A percentile compares a stretch with the other conserved stretches of the same genome.
These are phyloP conservation scores for Apiotrichum sp. DNA, from an alignment of 1,284 basidiomycete species.

Conservation along the genomic window DNA sequence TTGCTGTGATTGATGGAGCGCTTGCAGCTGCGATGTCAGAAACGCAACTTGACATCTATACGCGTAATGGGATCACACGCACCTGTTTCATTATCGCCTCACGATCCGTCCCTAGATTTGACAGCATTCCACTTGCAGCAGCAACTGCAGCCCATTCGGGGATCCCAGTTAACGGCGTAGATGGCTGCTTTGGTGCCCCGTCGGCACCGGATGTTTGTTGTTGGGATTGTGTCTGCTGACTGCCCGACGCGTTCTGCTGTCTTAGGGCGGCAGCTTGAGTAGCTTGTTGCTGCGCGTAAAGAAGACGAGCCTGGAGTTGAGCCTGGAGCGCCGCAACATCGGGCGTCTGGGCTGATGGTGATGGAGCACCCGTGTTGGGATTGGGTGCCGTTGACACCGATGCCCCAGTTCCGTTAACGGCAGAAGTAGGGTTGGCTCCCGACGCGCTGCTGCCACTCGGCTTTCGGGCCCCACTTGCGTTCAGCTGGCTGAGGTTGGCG, in stretches of 20 bases:
- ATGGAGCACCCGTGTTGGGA: not conserved
- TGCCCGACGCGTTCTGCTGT: not conserved
- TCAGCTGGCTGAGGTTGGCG: constrained; percentile 5
- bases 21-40: constrained; percentile 24
- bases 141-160: constrained; percentile 14
- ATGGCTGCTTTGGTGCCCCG: not conserved
- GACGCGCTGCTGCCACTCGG: not conserved
- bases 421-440: not conserved
- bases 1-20: constrained; percentile 27
- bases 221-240: constrained; percentile 6
- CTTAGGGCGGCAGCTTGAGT: constrained; percentile 10
- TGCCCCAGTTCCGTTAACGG: not conserved
- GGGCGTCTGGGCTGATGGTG: not conserved
- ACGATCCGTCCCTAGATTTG: constrained; percentile 23
- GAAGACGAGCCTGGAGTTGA: constrained; percentile 17
- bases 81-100: constrained; percentile 43
- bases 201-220: not conserved
- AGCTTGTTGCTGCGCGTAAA: constrained; percentile 20
- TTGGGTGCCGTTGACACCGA: not conserved
- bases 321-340: constrained; percentile 15
- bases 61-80: not conserved
- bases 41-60: not conserved
- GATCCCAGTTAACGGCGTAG: not conserved
- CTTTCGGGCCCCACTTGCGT: not conserved
- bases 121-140: constrained; percentile 16